These are phyloP conservation scores for Prunus fruticosa DNA, from an alignment of 306 rosid genomes.

Conservation along the genomic window DNA sequence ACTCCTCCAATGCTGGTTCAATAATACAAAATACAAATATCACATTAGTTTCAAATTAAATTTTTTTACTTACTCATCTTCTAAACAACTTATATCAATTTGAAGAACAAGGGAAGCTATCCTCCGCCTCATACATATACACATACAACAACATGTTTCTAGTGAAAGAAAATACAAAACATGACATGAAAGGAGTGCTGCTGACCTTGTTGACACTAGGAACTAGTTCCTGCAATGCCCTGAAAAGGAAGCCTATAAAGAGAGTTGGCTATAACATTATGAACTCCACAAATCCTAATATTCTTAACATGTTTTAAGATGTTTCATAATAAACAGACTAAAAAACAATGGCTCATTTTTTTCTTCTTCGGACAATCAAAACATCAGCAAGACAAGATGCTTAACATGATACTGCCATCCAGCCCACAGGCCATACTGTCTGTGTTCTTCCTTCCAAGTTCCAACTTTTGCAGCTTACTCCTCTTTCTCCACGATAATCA, in stretches of 20 bases:
- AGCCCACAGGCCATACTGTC: constrained; percentile 26
- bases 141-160: no score
- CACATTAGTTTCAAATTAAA: no score
- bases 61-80: no score
- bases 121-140: no score
- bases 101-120: no score
- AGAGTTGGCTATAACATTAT: constrained; percentile 39
- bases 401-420: constrained; percentile 24
- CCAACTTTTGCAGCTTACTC: constrained; percentile 9
- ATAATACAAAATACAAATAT: no score
- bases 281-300: constrained; percentile 55
- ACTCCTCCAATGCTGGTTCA: no score
- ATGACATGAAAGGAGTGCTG: no score
- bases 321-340: constrained; percentile 36
- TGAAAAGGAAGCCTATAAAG: neutral
- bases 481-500: neutral
- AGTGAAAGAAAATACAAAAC: no score
- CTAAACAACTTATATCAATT: no score
- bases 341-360: constrained; percentile 21
- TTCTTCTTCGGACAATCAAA: constrained; percentile 22
- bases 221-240: no score
- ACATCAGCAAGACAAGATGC: constrained; percentile 34
- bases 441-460: constrained; percentile 26
- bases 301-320: constrained; percentile 35
- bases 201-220: no score